Evolutionary conservation across 805 yeast genomes (phyloP), one percentile per base, ranked within the genome.

Genomic region (Metschnikowia anglica): DNA sequence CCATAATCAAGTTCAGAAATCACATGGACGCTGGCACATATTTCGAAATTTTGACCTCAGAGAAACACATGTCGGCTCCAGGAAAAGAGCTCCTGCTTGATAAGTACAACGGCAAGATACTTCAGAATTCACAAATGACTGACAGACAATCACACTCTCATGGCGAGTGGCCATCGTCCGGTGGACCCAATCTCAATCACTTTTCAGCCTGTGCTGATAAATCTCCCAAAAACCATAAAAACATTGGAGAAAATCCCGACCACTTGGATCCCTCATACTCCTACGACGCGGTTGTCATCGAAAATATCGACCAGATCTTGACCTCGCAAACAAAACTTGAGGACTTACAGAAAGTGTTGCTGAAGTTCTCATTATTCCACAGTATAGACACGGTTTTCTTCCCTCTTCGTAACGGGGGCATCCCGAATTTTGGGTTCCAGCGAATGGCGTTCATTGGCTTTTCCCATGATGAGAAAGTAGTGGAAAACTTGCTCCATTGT

Each of bases 271-370:
- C n/a, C n/a, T 23, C 26, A 7, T 23, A 7, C 26, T 23, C 11
- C 10, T 23, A 59, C 44, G 63, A 61, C 37, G 54, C 62, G 12
- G 41, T 66, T 1, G 50, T 62, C 4, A 30, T 68, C 10, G 72
- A 74, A 34, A 76, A 76, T 47, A 78, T 76, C 55, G 71, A 72
- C 37, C 76, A 76, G 42, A 66, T 85, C 28, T 79, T 81, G 45
- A 73, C 80, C 27, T 75, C 73, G 36, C 24, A 25, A 3, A 25
- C 39, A 6, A 25, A 37, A 5, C 26, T 47, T 7, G 46, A 28
- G 3, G 29, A 35, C 8, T 53, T 67, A 23, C 62, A 61, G 13
- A 67, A 63, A 23, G 59, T 84, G 20, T 40, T 62, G 2, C 53
- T 59, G 13, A 59, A 76, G 31, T 80, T 85, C 47, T 54, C 59